Percentiles rank a stretch among this genome's conserved stretches.
Evolutionary conservation across 192 early-diverging fungal genomes (phyloP).

Genomic region (Podila verticillata): DNA sequence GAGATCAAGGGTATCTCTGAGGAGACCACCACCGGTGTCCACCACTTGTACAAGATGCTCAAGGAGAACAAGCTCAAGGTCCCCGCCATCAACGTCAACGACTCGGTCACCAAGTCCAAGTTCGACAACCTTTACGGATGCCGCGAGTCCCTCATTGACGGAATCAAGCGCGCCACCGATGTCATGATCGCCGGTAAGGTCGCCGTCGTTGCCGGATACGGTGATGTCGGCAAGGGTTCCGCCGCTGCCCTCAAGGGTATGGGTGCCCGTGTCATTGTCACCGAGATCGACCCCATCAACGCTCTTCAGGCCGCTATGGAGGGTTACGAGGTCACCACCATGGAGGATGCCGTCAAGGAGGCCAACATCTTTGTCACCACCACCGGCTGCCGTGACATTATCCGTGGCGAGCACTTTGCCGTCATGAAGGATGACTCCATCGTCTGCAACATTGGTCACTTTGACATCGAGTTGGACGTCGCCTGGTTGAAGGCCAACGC

Average conservation of each 20-base stretch:
- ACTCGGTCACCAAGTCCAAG: conserved; percentile 99
- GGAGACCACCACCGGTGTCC: conserved; percentile 99
- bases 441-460: conserved; percentile 99
- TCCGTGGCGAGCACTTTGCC: conserved; percentile 89
- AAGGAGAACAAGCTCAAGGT: conserved; percentile 96
- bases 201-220: conserved; percentile 97
- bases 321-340: conserved; percentile 99
- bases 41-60: conserved; percentile 99
- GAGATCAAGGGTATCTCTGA: conserved; percentile 96
- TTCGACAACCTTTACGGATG: conserved; percentile 99
- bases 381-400: conserved; percentile 99
- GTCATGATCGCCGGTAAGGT: conserved; percentile 99
- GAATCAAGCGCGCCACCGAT: conserved; percentile 99
- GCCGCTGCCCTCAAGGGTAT: conserved; percentile 97
- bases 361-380: conserved; percentile 99
- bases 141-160: conserved; percentile 98
- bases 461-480: conserved; percentile 99
- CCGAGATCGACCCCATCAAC: conserved; percentile 99
- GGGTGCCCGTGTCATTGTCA: conserved; percentile 97
- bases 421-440: conserved; percentile 98
- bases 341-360: conserved; percentile 92
- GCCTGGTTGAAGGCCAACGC: conserved; percentile 98
- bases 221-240: conserved; percentile 99
- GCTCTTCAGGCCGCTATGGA: conserved; percentile 99
- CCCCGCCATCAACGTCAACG: conserved; percentile 99